Evolutionary conservation across 2,329 filamentous ascomycete species (phyloP).

Genomic region (Septoria petroselini): DNA sequence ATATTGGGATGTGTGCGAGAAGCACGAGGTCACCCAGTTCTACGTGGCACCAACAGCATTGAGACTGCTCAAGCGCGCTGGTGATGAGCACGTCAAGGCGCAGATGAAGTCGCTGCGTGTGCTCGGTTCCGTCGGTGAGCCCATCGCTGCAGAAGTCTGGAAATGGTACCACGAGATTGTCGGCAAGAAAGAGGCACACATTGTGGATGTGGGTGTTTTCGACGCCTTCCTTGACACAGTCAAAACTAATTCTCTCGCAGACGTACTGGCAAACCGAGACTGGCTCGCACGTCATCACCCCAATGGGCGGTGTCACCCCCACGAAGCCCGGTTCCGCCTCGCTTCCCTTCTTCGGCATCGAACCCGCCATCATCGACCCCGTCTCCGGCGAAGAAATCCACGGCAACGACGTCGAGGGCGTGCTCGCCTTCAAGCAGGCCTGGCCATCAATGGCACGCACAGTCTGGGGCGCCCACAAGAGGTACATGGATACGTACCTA

Average conservation of each 20-base stretch:
- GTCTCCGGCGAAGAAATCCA: slow-evolving; percentile 89
- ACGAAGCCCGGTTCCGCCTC: slow-evolving; percentile 97
- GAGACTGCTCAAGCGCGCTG: slow-evolving; percentile 89
- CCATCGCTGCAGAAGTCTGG: slow-evolving; percentile 97
- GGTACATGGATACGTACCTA: slow-evolving; percentile 98
- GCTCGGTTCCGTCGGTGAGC: slow-evolving; percentile 92
- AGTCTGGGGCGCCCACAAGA: slow-evolving; percentile 95
- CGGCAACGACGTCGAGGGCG: slow-evolving; percentile 96
- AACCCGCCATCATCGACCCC: slow-evolving; percentile 95
- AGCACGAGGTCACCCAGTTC: slow-evolving; percentile 94
- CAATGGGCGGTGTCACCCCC: slow-evolving; percentile 85
- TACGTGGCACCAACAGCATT: slow-evolving; percentile 96
- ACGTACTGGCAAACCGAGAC: slow-evolving; percentile 99
- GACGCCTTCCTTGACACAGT: background rate
- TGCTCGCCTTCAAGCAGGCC: slow-evolving; percentile 92
- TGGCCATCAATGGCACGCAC: slow-evolving; percentile 99
- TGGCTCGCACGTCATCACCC: slow-evolving; percentile 91
- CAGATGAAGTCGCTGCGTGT: slow-evolving; percentile 87
- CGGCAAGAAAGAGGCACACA: slow-evolving; percentile 86
- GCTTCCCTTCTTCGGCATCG: slow-evolving; percentile 96
- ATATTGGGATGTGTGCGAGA: slow-evolving; percentile 98
- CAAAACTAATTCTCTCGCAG: slow-evolving; percentile 48
- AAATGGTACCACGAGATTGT: slow-evolving; percentile 99
- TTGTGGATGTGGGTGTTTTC: slow-evolving; percentile 77
- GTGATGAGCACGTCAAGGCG: slow-evolving; percentile 85